These are phyloP conservation scores for Stagonosporopsis cucurbitacearum DNA, from an alignment of 2,329 filamentous ascomycete genomes.

Conservation along the genomic window DNA sequence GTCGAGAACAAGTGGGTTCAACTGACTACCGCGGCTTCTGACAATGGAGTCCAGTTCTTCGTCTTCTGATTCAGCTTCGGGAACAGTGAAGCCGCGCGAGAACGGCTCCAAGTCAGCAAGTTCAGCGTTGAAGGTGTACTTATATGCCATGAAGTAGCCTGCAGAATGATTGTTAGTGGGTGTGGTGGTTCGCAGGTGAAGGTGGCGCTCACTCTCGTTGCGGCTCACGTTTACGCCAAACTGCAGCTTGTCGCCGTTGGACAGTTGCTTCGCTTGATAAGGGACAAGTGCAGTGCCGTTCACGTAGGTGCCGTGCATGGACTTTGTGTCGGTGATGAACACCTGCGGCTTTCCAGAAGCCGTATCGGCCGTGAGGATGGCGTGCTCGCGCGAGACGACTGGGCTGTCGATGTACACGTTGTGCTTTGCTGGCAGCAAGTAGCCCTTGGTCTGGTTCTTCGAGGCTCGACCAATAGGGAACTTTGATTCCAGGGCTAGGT, in stretches of 20 bases:
- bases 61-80: conserved; percentile 40
- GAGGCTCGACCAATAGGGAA: conserved; percentile 54
- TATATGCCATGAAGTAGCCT: conserved; percentile 43
- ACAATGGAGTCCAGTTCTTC: conserved; percentile 26
- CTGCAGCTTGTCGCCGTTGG: conserved; percentile 43
- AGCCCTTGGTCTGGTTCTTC: conserved; percentile 48
- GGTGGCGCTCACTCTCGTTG: conserved; percentile 36
- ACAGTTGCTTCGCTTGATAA: conserved; percentile 31
- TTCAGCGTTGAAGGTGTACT: conserved; percentile 38
- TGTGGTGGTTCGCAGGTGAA: neutral
- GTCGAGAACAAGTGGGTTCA: conserved; percentile 40
- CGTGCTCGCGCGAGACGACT: conserved; percentile 74
- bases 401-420: conserved; percentile 75
- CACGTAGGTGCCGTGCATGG: conserved; percentile 68
- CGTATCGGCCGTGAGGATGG: conserved; percentile 50
- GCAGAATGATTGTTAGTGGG: conserved; percentile 16
- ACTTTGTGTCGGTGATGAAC: conserved; percentile 61
- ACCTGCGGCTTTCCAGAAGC: conserved; percentile 39
- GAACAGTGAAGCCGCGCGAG: conserved; percentile 41
- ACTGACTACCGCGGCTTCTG: conserved; percentile 31
- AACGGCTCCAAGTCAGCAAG: conserved; percentile 19
- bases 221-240: conserved; percentile 48
- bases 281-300: conserved; percentile 51
- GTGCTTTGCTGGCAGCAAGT: conserved; percentile 50
- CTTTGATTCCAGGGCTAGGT: conserved; percentile 31